Evolutionary conservation across 2,329 filamentous ascomycete genomes (phyloP).

Genomic region (Calonectria hongkongensis): DNA sequence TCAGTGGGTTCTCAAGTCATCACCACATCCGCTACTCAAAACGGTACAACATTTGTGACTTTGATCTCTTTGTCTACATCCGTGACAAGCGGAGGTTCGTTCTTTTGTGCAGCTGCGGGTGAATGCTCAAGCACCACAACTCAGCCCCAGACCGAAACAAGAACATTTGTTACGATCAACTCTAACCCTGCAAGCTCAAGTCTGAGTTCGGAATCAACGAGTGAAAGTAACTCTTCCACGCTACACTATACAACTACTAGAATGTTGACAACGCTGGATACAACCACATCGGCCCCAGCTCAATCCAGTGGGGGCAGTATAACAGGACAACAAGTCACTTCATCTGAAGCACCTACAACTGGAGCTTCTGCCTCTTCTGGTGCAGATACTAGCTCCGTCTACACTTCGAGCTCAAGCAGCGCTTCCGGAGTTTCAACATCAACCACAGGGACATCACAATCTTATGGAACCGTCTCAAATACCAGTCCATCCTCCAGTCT

Average conservation of each 20-base stretch:
- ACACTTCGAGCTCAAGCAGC: slow-evolving; percentile 3
- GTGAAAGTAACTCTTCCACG: slow-evolving; percentile 20
- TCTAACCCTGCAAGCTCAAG: slow-evolving; percentile 42
- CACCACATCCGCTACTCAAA: neutral
- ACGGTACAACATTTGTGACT: slow-evolving; percentile 24
- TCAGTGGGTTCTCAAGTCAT: neutral
- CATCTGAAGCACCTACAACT: slow-evolving; percentile 19
- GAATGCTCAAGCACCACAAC: neutral
- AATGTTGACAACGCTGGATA: slow-evolving; percentile 17
- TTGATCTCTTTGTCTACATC: neutral
- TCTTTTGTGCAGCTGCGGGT: slow-evolving; percentile 5
- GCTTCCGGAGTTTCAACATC: neutral
- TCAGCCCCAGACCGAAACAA: slow-evolving; percentile 12
- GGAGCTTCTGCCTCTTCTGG: slow-evolving; percentile 1
- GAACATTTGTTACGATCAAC: slow-evolving; percentile 35
- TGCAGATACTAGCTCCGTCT: neutral
- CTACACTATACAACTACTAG: neutral
- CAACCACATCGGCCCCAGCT: neutral
- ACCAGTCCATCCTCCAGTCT: neutral
- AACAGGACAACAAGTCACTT: slow-evolving; percentile 26
- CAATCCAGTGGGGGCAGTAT: slow-evolving; percentile 28
- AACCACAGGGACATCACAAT: neutral
- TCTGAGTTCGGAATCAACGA: slow-evolving; percentile 32
- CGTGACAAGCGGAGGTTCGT: neutral
- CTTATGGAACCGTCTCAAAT: neutral